Evolutionary conservation across 495 filamentous ascomycete species (phyloP).

Genomic region (Amphirosellinia nigrospora): DNA sequence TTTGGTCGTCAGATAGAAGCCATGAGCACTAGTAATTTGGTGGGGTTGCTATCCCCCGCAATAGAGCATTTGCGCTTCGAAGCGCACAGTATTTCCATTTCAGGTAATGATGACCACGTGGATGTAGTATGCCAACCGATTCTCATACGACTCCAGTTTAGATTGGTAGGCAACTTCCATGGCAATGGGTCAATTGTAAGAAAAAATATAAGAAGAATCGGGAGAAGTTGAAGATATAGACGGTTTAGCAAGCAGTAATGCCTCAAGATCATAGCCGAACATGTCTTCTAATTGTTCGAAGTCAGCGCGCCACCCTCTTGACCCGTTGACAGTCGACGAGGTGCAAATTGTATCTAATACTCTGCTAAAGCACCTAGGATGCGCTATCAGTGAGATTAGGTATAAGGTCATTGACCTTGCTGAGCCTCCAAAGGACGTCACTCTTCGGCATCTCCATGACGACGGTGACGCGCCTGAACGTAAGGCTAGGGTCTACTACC

Average conservation of each 20-base stretch:
- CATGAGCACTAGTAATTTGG: not conserved
- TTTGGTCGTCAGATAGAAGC: too few relatives aligned
- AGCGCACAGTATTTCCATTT: slow-evolving; percentile 2
- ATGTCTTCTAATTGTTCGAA: not conserved
- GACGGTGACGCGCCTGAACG: not conserved
- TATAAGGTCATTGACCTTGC: not conserved
- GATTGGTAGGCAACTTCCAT: not conserved
- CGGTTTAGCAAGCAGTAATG: not conserved
- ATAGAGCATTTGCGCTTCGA: not conserved
- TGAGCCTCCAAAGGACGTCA: not conserved
- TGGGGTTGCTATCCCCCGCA: not conserved
- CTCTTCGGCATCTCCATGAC: not conserved
- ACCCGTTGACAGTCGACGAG: not conserved
- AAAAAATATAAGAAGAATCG: too few relatives aligned
- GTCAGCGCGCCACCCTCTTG: not conserved
- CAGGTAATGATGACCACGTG: not conserved
- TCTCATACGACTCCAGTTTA: not conserved
- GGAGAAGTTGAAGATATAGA: not conserved
- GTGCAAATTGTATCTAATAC: not conserved
- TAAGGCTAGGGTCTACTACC: slow-evolving; percentile 4
- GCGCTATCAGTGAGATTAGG: not conserved
- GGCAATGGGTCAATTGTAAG: not conserved
- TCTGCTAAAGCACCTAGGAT: not conserved
- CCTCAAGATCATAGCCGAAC: not conserved
- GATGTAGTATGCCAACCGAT: not conserved